Conservation (phyloP, 2,329 filamentous ascomycete genomes). For the Fusarium sp. region DNA sequence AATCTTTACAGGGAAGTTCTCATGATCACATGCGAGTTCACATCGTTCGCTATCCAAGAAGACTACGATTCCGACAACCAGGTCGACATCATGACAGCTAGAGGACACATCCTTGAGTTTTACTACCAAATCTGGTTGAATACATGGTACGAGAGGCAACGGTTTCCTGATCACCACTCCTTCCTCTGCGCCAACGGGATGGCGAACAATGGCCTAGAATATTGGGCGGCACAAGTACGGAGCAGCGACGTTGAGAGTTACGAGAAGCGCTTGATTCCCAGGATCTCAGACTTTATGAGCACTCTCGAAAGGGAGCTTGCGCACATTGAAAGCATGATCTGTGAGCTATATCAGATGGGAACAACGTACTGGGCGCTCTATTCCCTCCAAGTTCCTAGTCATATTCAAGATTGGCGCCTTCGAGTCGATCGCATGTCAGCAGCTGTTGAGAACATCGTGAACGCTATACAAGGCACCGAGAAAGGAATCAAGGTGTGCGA, state of each 20-base stretch:
- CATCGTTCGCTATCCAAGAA: slow-evolving; percentile 3
- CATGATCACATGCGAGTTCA: slow-evolving; percentile 34
- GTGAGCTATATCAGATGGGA: slow-evolving; percentile 43
- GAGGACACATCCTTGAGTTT: not conserved
- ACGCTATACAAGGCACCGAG: not conserved
- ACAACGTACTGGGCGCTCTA: slow-evolving; percentile 35
- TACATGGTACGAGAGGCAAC: not conserved
- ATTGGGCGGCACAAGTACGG: slow-evolving; percentile 7
- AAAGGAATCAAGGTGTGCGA: slow-evolving; percentile 8
- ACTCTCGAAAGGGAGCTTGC: slow-evolving; percentile 35
- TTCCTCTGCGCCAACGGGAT: not conserved
- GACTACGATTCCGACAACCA: not conserved
- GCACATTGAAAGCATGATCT: slow-evolving; percentile 42
- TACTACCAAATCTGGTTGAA: slow-evolving; percentile 7
- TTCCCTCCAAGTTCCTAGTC: not conserved
- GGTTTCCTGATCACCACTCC: slow-evolving; percentile 22
- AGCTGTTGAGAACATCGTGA: not conserved
- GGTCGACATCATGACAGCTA: not conserved
- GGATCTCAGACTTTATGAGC: slow-evolving; percentile 34
- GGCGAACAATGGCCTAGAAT: not conserved
- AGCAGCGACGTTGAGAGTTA: not conserved
- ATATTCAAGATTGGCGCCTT: slow-evolving; percentile 16
- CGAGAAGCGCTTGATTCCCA: slow-evolving; percentile 31
- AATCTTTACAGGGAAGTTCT: not conserved
- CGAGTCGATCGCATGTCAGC: slow-evolving; percentile 8